These are phyloP conservation scores for Leccinellum rugosiceps DNA, from an alignment of 768 basidiomycete species.

Conservation along the genomic window DNA sequence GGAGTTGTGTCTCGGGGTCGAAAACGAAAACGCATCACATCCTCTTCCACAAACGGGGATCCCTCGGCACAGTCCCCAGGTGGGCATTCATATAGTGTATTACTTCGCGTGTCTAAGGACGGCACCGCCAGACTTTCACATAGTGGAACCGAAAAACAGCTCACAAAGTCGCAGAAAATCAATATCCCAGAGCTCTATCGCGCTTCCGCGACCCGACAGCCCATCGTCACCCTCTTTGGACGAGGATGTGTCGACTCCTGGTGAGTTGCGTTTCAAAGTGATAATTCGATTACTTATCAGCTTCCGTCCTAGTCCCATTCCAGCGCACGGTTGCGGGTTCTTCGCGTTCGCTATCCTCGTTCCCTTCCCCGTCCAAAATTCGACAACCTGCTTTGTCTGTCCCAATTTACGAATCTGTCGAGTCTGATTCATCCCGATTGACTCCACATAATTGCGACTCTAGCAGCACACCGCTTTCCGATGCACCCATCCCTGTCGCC, in stretches of 20 bases:
- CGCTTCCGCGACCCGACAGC: slow-evolving; percentile 2
- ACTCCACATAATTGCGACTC: background rate
- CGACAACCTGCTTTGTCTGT: slow-evolving; percentile 4
- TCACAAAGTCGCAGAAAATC: slow-evolving; percentile 7
- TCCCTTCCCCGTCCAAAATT: slow-evolving; percentile 6
- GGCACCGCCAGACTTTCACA: slow-evolving; percentile 3
- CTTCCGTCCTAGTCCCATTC: slow-evolving; percentile 8
- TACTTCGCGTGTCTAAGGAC: slow-evolving; percentile 4
- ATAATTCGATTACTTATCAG: slow-evolving; percentile 4
- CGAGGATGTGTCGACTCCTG: slow-evolving; percentile 5
- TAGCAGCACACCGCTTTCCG: slow-evolving; percentile 7
- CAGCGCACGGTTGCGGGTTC: slow-evolving; percentile 2
- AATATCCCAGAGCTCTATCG: slow-evolving; percentile 4
- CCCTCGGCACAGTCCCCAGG: slow-evolving; percentile 16
- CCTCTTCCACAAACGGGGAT: slow-evolving; percentile 12
- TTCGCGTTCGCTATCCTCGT: slow-evolving; percentile 8
- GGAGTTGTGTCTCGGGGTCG: slow-evolving; percentile 10
- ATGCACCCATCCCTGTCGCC: slow-evolving; percentile 19
- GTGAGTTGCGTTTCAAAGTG: slow-evolving; percentile 8
- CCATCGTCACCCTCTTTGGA: background rate
- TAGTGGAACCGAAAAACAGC: slow-evolving; percentile 3
- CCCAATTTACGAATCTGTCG: slow-evolving; percentile 7
- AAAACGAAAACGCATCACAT: slow-evolving; percentile 24
- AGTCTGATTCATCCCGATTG: slow-evolving; percentile 5
- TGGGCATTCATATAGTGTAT: slow-evolving; percentile 14